Base-by-base conservation (phyloP, 768 basidiomycete genomes). In the Suillus bovinus region DNA sequence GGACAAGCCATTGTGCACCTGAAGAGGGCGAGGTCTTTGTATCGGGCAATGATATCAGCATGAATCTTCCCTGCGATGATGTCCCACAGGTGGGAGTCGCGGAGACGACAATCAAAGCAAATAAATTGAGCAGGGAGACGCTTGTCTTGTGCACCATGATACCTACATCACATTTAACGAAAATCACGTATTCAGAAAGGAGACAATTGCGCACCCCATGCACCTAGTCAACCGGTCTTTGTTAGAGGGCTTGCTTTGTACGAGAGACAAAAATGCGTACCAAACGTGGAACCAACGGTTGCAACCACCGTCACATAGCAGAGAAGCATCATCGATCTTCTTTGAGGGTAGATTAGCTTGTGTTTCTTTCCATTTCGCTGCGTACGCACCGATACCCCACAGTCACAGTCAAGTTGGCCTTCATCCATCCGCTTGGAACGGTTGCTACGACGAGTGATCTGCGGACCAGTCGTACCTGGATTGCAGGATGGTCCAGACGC, bases 51-150 rank as follows among this genome's bases (percentile, higher is more conserved):
- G 74, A 90, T 84, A 60, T 78, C 76, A 13, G 72, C 71, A 67
- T 87, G 86, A 39, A 85, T 70, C 64, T 83, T 81, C 42, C 80
- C 76, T 61, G 84, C 81, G 67, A 91, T 87, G 20, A 92, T 76
- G 50, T 87, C 84, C 88, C 90, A 92, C 62, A 85, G 85, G 42
- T 80, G 74, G 66, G 90, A 89, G 14, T 80, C 81, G 55, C 80
- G 83, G 52, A 90, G 79, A 38, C 90, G 86, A 72, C 92, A 94
- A 66, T 90, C 86, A 72, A 93, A 89, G 74, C 91, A 94, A 33
- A 82, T 69, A 64, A 91, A 93, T 61, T 79, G 77, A 0, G 71
- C 60, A 2, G 89, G 90, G 47, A 93, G 76, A 14, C 86, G 82
- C 29, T 70, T 64, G 66, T 91, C 91, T 27, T 80, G 70, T 4